Evolutionary conservation across 176 grass and related monocot genomes (phyloP), one percentile per base, ranked within the genome.

Genomic region (Avena insularis): DNA sequence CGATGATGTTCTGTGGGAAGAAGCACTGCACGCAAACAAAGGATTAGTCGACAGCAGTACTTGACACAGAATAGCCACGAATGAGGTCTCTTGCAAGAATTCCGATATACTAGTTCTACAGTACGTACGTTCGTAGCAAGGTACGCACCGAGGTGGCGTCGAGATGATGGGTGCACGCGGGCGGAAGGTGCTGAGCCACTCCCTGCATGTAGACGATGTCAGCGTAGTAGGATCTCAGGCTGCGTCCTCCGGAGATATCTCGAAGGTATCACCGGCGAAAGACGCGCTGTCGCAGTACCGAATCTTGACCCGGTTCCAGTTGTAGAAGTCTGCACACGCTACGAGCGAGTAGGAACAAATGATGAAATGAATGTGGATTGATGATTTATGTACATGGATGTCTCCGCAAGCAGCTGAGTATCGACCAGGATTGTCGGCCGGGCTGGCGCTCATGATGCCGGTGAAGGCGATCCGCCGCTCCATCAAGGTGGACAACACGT

Each of bases 241-340:
- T 87, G 35, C 75, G 87, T 5, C 84, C 86, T 6, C 93, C 93
- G 9, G 88, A 70, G 66, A 98, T 77, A 48, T 98, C 93, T 95
- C 82, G 66, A 90, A 92, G 77, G 81, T 72, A 25, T 98, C 93
- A 43, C 96, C 92, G 12, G 87, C 82, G 67, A 98, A 98, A 8
- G 96, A 98, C 20, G 69, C 93, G 65, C 96, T 87, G 78, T 98
- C 96, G 76, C 96, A 98, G 88, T 98, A 98, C 12, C 93, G 82
- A 19, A 98, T 88, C 65, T 82, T 91, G 16, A 95, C 93, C 85
- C 93, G 90, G 78, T 98, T 98, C 96, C 96, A 98, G 83, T 88
- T 92, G 89, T 94, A 92, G 87, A 98, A 98, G 70, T 98, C 96
- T 35, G 33, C 33, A 35, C 33, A 3, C 33, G 33, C 33, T 35